Percentiles rank a stretch among this genome's conserved stretches.
Evolutionary conservation across 257 asterid genomes (phyloP).

Genomic region (Thymus quinquecostatus): DNA sequence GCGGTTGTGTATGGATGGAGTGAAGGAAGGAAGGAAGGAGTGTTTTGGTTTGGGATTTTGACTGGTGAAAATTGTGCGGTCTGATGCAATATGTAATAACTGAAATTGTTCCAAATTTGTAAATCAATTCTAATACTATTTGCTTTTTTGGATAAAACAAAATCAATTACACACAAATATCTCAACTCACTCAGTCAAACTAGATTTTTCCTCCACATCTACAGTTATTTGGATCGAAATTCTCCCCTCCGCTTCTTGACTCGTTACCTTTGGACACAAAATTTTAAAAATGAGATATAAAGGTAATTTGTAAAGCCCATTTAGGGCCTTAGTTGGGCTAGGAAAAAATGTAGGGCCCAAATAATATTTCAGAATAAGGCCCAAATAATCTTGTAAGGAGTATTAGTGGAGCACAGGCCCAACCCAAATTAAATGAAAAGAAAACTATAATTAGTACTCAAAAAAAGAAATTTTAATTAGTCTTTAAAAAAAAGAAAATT

Average conservation of each 20-base stretch:
- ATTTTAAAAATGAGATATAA: too few species aligned
- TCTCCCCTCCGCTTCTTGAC: too few species aligned
- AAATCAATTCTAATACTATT: neutral
- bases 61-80: constrained; percentile 4
- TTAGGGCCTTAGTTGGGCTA: neutral
- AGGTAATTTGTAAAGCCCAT: too few species aligned
- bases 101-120: neutral
- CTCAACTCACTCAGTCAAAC: too few species aligned
- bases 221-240: too few species aligned
- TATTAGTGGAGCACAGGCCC: neutral
- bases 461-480: too few species aligned
- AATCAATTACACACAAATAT: too few species aligned
- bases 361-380: neutral
- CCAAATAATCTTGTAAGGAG: neutral
- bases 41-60: constrained; percentile 19
- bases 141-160: neutral
- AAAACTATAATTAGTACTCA: too few species aligned
- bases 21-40: constrained; percentile 22
- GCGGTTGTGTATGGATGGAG: constrained; percentile 16
- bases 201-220: too few species aligned
- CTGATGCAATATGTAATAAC: neutral
- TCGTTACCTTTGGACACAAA: too few species aligned
- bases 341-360: neutral
- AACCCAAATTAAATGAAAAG: neutral
- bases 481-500: neutral